Conservation (phyloP, 768 basidiomycete genomes). For the Mycena vitilis region DNA sequence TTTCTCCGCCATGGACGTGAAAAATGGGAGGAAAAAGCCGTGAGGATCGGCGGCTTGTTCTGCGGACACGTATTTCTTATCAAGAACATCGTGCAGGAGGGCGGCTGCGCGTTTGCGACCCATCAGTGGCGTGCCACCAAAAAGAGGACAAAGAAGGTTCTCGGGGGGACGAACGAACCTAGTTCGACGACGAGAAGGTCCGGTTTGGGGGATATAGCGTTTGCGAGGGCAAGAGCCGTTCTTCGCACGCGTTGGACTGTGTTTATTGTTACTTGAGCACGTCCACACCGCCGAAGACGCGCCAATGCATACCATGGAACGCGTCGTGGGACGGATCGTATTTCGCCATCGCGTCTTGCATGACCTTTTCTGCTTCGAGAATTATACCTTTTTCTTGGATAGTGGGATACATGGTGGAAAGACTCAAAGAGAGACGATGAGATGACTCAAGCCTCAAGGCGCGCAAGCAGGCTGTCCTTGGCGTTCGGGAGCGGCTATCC, state of each 20-base stretch:
- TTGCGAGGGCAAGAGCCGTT: constrained; percentile 78
- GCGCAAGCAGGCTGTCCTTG: neutral
- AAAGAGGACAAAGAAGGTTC: neutral
- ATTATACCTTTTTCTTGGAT: constrained; percentile 63
- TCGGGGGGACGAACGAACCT: constrained; percentile 42
- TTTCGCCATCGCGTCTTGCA: constrained; percentile 78
- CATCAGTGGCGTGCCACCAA: constrained; percentile 43
- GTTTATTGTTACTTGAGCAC: neutral
- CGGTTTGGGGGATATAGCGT: constrained; percentile 55
- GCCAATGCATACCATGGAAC: constrained; percentile 67
- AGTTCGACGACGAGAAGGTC: constrained; percentile 86
- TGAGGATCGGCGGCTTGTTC: constrained; percentile 56
- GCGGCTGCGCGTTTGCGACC: constrained; percentile 58
- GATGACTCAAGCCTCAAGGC: neutral
- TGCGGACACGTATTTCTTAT: constrained; percentile 83
- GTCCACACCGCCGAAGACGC: constrained; percentile 20
- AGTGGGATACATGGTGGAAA: constrained; percentile 59
- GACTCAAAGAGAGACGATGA: neutral
- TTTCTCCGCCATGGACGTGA: constrained; percentile 56
- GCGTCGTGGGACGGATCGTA: constrained; percentile 88
- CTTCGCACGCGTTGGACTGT: constrained; percentile 85
- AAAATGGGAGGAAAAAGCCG: constrained; percentile 44
- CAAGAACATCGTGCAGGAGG: constrained; percentile 89
- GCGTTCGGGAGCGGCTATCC: neutral
- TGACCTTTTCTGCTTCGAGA: constrained; percentile 71